Evolutionary conservation across 441 rosid genomes (phyloP).

Genomic region (Biscutella laevigata): DNA sequence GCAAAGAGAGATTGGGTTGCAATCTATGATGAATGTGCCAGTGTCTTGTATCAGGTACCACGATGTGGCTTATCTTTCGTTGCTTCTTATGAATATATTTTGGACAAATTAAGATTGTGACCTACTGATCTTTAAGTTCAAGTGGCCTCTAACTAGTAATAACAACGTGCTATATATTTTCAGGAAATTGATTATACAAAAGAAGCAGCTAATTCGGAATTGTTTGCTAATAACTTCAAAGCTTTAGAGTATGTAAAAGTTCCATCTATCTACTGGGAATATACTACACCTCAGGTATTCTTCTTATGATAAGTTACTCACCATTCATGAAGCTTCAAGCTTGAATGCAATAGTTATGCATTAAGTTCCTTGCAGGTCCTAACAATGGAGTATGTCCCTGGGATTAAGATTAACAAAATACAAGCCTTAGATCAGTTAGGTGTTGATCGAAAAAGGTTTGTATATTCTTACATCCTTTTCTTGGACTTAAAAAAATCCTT

Average conservation of each 20-base stretch:
- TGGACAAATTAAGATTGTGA: neutral
- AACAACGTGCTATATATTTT: conserved; percentile 20
- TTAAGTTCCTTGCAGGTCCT: conserved; percentile 42
- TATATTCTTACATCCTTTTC: conserved; percentile 8
- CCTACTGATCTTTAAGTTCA: no score
- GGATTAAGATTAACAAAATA: conserved; percentile 88
- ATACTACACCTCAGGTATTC: conserved; percentile 94
- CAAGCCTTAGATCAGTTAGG: conserved; percentile 87
- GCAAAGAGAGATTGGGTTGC: conserved; percentile 99
- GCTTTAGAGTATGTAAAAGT: conserved; percentile 78
- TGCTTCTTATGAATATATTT: neutral
- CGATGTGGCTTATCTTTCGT: neutral
- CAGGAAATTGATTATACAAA: conserved; percentile 96
- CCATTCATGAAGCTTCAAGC: neutral
- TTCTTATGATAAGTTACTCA: conserved; percentile 4
- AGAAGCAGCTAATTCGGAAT: conserved; percentile 91
- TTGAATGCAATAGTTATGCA: neutral
- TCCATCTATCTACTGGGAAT: conserved; percentile 73
- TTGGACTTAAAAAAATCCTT: neutral
- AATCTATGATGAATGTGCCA: conserved; percentile 97
- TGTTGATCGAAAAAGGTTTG: conserved; percentile 87
- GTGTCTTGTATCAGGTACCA: conserved; percentile 71
- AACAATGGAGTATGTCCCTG: conserved; percentile 99
- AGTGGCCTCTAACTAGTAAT: conserved; percentile 10
- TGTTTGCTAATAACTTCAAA: conserved; percentile 87